A percentile compares a stretch with the other conserved stretches of the same genome.
These are phyloP conservation scores for Sphagnum tenellum DNA, from an alignment of 225 moss, liverwort and hornwort genomes.

Conservation along the genomic window DNA sequence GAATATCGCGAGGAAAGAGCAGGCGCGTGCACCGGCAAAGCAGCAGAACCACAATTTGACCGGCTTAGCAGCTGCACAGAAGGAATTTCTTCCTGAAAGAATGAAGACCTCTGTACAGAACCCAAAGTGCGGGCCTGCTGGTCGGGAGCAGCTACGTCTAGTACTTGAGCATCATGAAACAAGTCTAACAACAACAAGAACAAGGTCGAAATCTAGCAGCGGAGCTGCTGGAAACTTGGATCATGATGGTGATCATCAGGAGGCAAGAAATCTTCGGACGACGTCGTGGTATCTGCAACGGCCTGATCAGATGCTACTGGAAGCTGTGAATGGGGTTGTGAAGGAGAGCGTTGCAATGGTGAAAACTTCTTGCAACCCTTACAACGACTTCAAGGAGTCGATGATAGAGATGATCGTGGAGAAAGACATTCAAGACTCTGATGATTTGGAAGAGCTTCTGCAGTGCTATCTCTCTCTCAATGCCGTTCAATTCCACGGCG, in stretches of 20 bases:
- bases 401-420: slow-evolving; percentile 91
- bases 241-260: too few species aligned
- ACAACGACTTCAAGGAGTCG: slow-evolving; percentile 73
- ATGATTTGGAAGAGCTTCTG: slow-evolving; percentile 71
- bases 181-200: too few species aligned
- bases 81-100: too few species aligned
- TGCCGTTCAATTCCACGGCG: slow-evolving; percentile 60
- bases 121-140: too few species aligned
- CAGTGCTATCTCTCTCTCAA: slow-evolving; percentile 85
- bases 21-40: too few species aligned
- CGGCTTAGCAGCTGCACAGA: too few species aligned
- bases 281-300: background rate
- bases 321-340: slow-evolving; percentile 15
- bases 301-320: background rate
- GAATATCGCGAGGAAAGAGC: too few species aligned
- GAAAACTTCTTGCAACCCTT: slow-evolving; percentile 73
- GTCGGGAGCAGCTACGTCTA: too few species aligned
- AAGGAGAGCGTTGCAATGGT: slow-evolving; percentile 71
- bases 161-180: too few species aligned
- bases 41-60: too few species aligned
- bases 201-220: slow-evolving; percentile 1
- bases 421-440: slow-evolving; percentile 61
- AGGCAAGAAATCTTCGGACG: slow-evolving; percentile 17
- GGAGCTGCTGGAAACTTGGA: slow-evolving; percentile 15
- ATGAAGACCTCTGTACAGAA: too few species aligned